Conservation (phyloP, 2,329 filamentous ascomycete genomes). For the Hypoxylon sp. region DNA sequence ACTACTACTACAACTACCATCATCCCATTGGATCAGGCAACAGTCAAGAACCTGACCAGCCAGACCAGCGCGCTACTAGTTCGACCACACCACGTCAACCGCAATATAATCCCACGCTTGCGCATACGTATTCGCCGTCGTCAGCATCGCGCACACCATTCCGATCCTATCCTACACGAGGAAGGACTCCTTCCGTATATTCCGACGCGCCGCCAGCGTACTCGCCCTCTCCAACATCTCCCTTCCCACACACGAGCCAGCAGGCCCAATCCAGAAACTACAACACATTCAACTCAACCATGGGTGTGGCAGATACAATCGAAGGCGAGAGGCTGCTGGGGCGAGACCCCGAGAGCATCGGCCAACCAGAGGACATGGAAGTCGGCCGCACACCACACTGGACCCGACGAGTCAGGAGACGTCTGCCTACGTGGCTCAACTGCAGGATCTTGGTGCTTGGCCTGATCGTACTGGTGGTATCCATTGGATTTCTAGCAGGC, state of each 20-base stretch:
- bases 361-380: conserved; percentile 53
- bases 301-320: conserved; percentile 58
- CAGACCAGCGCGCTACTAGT: conserved; percentile 36
- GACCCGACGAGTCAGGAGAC: conserved; percentile 49
- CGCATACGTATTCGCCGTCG: conserved; percentile 48
- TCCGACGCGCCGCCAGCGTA: conserved; percentile 66
- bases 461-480: conserved; percentile 53
- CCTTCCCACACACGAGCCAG: conserved; percentile 37
- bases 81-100: conserved; percentile 33
- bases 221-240: conserved; percentile 58
- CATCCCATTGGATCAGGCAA: conserved; percentile 36
- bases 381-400: conserved; percentile 41
- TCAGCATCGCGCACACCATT: conserved; percentile 48
- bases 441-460: conserved; percentile 52
- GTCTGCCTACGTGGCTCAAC: conserved; percentile 51
- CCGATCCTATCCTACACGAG: conserved; percentile 40
- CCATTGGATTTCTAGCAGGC: conserved; percentile 53
- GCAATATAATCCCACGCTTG: conserved; percentile 28
- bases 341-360: conserved; percentile 64
- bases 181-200: conserved; percentile 53
- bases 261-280: conserved; percentile 56
- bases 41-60: conserved; percentile 34
- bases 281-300: conserved; percentile 61
- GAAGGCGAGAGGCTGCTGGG: conserved; percentile 63
- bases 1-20: conserved; percentile 22